Evolutionary conservation across 208 protist species (phyloP).

Genomic region (Borovskyia barvae): DNA sequence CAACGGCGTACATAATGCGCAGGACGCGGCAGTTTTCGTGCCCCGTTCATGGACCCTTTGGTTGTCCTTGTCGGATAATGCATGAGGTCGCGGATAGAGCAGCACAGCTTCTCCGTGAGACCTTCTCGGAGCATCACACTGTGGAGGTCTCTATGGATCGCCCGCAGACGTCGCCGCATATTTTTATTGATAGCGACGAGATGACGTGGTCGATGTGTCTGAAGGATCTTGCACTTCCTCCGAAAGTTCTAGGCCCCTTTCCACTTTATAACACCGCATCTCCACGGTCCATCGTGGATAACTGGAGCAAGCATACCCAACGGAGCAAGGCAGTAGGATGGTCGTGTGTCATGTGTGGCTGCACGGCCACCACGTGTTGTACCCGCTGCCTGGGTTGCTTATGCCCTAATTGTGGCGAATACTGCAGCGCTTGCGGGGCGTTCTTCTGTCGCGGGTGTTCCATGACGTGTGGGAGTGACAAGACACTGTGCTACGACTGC

Average conservation of each 20-base stretch:
- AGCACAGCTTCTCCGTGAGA: slow-evolving; percentile 36
- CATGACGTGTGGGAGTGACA: slow-evolving; percentile 70
- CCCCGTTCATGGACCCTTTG: slow-evolving; percentile 54
- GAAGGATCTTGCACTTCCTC: slow-evolving; percentile 21
- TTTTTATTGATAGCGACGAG: slow-evolving; percentile 22
- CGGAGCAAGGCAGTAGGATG: slow-evolving; percentile 14
- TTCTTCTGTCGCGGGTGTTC: slow-evolving; percentile 45
- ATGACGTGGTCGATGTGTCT: slow-evolving; percentile 21
- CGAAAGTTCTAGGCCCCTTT: slow-evolving; percentile 20
- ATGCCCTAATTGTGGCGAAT: slow-evolving; percentile 28
- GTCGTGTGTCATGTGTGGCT: slow-evolving; percentile 20
- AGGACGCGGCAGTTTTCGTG: slow-evolving; percentile 22
- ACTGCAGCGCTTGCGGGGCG: slow-evolving; percentile 25
- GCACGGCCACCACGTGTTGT: slow-evolving; percentile 2
- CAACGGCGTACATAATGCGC: neutral
- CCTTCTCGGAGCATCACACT: slow-evolving; percentile 17
- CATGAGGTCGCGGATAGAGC: slow-evolving; percentile 27
- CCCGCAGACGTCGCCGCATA: slow-evolving; percentile 12
- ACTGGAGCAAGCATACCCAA: slow-evolving; percentile 15
- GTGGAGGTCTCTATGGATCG: slow-evolving; percentile 32
- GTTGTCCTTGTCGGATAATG: slow-evolving; percentile 50
- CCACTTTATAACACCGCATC: slow-evolving; percentile 20
- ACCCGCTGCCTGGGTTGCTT: slow-evolving; percentile 29
- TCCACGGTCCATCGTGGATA: slow-evolving; percentile 17
- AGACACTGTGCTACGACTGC: slow-evolving; percentile 68